Percentiles rank a stretch among this genome's conserved stretches.
Evolutionary conservation across 148 eudicot species (phyloP).

Genomic region (Selenicereus undatus): DNA sequence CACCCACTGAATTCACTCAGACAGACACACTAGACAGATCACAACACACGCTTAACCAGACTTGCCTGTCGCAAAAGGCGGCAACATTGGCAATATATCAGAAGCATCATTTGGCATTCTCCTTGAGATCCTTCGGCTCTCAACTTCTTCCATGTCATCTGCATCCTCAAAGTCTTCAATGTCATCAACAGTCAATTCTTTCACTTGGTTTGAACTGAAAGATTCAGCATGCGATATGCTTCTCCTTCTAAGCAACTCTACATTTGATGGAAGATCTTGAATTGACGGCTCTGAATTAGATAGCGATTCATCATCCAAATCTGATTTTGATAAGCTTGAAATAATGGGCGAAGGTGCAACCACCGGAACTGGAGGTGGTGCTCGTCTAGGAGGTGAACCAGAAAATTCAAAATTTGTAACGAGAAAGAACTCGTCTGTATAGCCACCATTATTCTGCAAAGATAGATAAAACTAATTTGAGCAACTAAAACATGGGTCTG

Average conservation of each 20-base stretch:
- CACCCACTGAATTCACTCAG: not conserved
- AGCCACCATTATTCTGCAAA: conserved; percentile 70
- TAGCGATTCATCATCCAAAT: conserved; percentile 38
- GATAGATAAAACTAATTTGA: conserved; percentile 12
- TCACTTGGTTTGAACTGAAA: conserved; percentile 54
- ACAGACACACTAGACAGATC: conserved; percentile 2
- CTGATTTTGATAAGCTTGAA: conserved; percentile 54
- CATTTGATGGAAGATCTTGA: conserved; percentile 25
- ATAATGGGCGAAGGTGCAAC: conserved; percentile 49
- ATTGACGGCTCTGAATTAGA: conserved; percentile 36
- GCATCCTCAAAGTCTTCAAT: conserved; percentile 95
- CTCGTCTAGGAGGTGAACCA: conserved; percentile 92
- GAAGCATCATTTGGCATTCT: conserved; percentile 87
- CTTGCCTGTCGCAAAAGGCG: conserved; percentile 89
- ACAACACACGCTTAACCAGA: conserved; percentile 11
- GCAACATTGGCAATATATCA: conserved; percentile 64
- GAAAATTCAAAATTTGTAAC: conserved; percentile 72
- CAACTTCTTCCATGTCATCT: conserved; percentile 71
- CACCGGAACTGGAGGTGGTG: conserved; percentile 65
- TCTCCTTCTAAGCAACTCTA: conserved; percentile 45
- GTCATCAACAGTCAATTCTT: conserved; percentile 87
- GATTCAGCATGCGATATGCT: conserved; percentile 57
- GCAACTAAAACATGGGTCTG: conserved; percentile 5
- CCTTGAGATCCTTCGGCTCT: conserved; percentile 75
- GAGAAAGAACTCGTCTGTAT: conserved; percentile 76